Evolutionary conservation across 2,329 filamentous ascomycete species (phyloP), one percentile per base, ranked within the genome.

Genomic region (Dothistroma septosporum): DNA sequence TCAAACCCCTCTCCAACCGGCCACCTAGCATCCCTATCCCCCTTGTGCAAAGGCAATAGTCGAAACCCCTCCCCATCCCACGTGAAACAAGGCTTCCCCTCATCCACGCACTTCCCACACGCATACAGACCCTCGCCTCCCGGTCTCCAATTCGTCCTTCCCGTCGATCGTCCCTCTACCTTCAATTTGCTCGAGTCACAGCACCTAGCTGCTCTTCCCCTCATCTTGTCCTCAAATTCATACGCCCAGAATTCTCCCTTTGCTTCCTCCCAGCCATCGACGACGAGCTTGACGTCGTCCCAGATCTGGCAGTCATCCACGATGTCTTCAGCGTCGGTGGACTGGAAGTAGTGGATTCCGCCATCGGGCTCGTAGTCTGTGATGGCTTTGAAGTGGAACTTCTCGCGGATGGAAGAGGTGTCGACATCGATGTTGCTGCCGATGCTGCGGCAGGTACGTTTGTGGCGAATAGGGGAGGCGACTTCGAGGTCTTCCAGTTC

Each of bases 1-100:
- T 70, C 68, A 41, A 61, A 61, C 14, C 61, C 66, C 44, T 60
- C 59, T 63, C 61, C 55, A 1, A 68, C 58, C 47, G 52, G 59
- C 53, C 19, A 60, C 47, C 55, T 63, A 14, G 11, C 24, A 35
- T 53, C 50, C 9, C 69, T 57, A 61, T 71, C 69, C 6, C 65
- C 55, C 41, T 65, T 60, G 58, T 70, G 65, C 62, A 72, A 53
- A 24, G 70, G 69, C 61, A 72, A 60, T 24, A 70, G 57, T 59
- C 62, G 61, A 28, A 71, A 70, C 52, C 67, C 67, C 37, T 67
- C 66, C 10, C 60, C 61, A 49, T 55, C 59, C 66, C 66, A 69
- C 11, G 61, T 64, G 53, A 69, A 68, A 22, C 66, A 70, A 11
- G 67, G 64, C 55, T 48, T 58, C 2, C 60, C 54, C 16, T 62